Percentiles rank a stretch among this genome's conserved stretches.
phyloP scores from a whole-genome alignment of 306 rosid species.

The Vigna angularis region DNA sequence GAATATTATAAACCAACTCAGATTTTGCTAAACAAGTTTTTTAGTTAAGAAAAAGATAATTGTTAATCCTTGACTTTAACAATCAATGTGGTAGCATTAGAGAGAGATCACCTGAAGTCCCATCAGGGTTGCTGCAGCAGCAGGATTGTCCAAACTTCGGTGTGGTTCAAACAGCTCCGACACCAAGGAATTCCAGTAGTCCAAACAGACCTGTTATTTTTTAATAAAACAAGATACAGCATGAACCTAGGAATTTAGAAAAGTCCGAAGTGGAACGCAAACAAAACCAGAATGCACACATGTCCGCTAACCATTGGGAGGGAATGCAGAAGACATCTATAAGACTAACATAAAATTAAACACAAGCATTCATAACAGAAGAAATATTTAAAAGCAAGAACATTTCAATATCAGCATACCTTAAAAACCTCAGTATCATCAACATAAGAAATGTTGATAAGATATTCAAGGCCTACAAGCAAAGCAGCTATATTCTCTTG shows the following conservation, averaged over 20 bases:
- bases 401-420: conserved; percentile 51
- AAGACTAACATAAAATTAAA: neutral
- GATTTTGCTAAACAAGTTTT: neutral
- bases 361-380: neutral
- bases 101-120: conserved; percentile 67
- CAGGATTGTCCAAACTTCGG: conserved; percentile 53
- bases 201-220: conserved; percentile 84
- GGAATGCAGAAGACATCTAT: neutral
- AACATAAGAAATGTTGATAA: conserved; percentile 89
- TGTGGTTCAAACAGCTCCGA: conserved; percentile 68
- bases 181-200: conserved; percentile 95
- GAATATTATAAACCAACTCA: neutral
- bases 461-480: conserved; percentile 94
- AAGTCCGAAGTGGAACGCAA: conserved; percentile 8
- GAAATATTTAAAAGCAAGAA: neutral
- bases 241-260: conserved; percentile 2
- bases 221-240: conserved; percentile 17
- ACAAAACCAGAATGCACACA: conserved; percentile 11
- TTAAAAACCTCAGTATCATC: conserved; percentile 97
- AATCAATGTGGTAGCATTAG: conserved; percentile 41
- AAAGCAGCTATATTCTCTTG: conserved; percentile 78
- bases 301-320: neutral
- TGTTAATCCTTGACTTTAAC: conserved; percentile 12
- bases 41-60: neutral
- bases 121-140: conserved; percentile 54